Evolutionary conservation across 768 basidiomycete genomes (phyloP).

Genomic region (Suillus brevipes): DNA sequence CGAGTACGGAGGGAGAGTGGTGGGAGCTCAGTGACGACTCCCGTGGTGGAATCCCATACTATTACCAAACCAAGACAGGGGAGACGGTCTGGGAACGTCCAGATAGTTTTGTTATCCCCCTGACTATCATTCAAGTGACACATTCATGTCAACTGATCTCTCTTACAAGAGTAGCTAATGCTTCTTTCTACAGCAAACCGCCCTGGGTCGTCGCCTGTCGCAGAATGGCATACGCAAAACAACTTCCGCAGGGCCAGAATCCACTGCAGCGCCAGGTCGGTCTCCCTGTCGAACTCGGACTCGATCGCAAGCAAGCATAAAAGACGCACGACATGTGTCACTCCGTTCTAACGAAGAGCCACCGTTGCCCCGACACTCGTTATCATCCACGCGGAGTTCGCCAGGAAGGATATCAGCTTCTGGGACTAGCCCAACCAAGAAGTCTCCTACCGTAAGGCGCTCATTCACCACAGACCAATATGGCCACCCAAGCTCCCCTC

Average conservation of each 20-base stretch:
- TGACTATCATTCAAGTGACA: conserved; percentile 81
- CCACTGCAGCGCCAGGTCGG: background rate
- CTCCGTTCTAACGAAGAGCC: conserved; percentile 30
- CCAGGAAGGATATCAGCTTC: conserved; percentile 32
- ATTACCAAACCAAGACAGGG: conserved; percentile 90
- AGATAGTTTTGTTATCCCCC: conserved; percentile 84
- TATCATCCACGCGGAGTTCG: conserved; percentile 34
- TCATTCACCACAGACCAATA: conserved; percentile 34
- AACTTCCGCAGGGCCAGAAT: background rate
- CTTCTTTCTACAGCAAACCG: conserved; percentile 53
- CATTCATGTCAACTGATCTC: background rate
- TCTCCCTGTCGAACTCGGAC: conserved; percentile 19
- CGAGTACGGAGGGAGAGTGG: conserved; percentile 87
- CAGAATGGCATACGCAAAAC: conserved; percentile 43
- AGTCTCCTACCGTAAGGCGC: conserved; percentile 30
- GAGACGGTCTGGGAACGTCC: conserved; percentile 95
- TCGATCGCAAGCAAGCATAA: conserved; percentile 38
- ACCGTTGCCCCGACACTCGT: conserved; percentile 30
- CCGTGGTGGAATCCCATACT: conserved; percentile 83
- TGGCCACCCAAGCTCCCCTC: conserved; percentile 27
- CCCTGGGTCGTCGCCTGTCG: conserved; percentile 70
- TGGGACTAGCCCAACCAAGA: conserved; percentile 25
- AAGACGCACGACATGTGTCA: conserved; percentile 33
- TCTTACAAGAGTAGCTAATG: background rate
- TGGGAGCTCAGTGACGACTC: conserved; percentile 91